Evolutionary conservation across 2,329 filamentous ascomycete genomes (phyloP), one percentile per base, ranked within the genome.

Genomic region (Pestalotiopsis sp.): DNA sequence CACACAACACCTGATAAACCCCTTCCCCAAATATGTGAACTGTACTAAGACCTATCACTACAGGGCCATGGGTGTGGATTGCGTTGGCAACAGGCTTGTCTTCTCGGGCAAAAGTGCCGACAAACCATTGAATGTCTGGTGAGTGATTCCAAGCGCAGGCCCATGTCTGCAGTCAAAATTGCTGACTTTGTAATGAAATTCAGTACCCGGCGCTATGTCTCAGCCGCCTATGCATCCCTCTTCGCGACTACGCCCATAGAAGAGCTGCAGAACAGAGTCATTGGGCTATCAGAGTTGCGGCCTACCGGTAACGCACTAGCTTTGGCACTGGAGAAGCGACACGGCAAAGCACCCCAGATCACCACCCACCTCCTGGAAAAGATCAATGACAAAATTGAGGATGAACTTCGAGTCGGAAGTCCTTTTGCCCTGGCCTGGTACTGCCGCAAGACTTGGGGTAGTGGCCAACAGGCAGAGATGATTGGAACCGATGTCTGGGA

Each of bases 171-270:
- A 59, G 3, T 31, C 11, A 25, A 17, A 2, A 61, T 41, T 20
- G 5, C 57, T 59, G 23, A 60, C 41, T 45, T 20, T 27, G 25
- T 7, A 25, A 52, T 25, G 17, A 17, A 12, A 38, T 27, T 23
- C 27, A 77, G 76, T 39, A 75, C 75, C 2, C 71, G 74, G n/a
- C 67, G 72, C 14, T 77, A 76, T 17, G 76, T 78, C 1, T 75
- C 74, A 3, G 72, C 72, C 11, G 76, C 73, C 0, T 77, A 78
- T 41, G 73, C 71, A 4, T 74, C 73, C 2, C 74, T 78, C 38
- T 78, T 78, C n/a, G 69, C 75, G 0, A 64, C 20, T 2, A 77
- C 71, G 0, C 73, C 75, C 5, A 68, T 73, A 2, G 55, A 70
- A 2, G 60, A 75, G 49, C 68, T 77, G 0, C 61, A 69, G 3